Percentiles rank a stretch among this genome's conserved stretches.
Evolutionary conservation across 2,329 filamentous ascomycete genomes (phyloP).

Genomic region (Talaromyces funiculosus): DNA sequence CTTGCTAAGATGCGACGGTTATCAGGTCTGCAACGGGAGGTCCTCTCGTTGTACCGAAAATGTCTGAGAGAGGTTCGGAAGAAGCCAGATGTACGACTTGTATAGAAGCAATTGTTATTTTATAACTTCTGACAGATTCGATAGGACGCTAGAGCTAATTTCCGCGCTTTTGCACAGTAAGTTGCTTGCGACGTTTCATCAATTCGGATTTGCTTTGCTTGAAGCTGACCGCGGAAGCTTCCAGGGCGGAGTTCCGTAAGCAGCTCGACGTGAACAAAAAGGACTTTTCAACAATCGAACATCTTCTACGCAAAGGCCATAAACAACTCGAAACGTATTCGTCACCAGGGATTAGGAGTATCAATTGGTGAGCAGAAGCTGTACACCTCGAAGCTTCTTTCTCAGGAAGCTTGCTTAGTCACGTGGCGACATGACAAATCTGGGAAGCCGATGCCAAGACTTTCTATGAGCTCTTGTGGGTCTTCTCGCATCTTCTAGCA

Average conservation of each 20-base stretch:
- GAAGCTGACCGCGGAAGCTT: constrained; percentile 8
- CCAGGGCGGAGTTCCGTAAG: constrained; percentile 70
- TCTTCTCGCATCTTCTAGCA: constrained; percentile 5
- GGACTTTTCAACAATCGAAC: constrained; percentile 82
- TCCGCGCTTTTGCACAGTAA: constrained; percentile 39
- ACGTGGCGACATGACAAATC: constrained; percentile 5
- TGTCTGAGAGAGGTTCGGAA: constrained; percentile 75
- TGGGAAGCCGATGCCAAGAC: not conserved
- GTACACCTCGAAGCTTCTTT: not conserved
- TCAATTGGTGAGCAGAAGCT: constrained; percentile 40
- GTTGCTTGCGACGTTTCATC: constrained; percentile 12
- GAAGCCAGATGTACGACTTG: constrained; percentile 63
- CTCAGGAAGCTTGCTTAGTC: not conserved
- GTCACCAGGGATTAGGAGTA: constrained; percentile 73
- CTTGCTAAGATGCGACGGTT: constrained; percentile 39
- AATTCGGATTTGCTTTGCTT: not conserved
- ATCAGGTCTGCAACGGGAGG: constrained; percentile 86
- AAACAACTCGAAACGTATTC: constrained; percentile 77
- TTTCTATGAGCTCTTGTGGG: constrained; percentile 2
- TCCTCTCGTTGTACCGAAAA: constrained; percentile 76
- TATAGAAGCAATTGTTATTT: not conserved
- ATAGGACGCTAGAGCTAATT: constrained; percentile 38
- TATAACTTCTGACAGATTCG: not conserved
- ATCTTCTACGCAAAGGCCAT: constrained; percentile 71
- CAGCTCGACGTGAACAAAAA: constrained; percentile 66